A percentile compares a stretch with the other conserved stretches of the same genome.
These are phyloP conservation scores for Cyclotella distinguenda DNA, from an alignment of 108 stramenopile species.

Conservation along the genomic window DNA sequence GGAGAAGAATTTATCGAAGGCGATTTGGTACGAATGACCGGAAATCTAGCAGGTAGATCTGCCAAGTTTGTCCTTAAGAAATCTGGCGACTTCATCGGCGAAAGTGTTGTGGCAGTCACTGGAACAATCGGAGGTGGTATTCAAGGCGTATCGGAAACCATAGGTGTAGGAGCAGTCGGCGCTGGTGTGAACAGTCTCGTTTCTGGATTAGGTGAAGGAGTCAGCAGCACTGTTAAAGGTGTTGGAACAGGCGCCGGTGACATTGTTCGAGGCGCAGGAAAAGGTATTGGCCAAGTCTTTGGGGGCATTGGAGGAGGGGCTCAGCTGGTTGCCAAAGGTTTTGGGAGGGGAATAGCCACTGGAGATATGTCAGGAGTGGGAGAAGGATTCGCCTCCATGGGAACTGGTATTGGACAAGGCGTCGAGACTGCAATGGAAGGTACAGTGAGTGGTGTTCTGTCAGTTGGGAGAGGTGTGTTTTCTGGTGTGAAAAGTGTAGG, in stretches of 20 bases:
- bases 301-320: slow-evolving; percentile 83
- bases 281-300: slow-evolving; percentile 80
- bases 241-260: slow-evolving; percentile 81
- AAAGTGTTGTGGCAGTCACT: slow-evolving; percentile 60
- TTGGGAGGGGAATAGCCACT: slow-evolving; percentile 71
- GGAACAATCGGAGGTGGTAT: slow-evolving; percentile 67
- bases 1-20: slow-evolving; percentile 86
- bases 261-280: slow-evolving; percentile 75
- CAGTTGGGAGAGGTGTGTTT: slow-evolving; percentile 74
- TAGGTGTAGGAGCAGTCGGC: slow-evolving; percentile 78
- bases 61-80: slow-evolving; percentile 66
- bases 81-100: slow-evolving; percentile 67
- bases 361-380: slow-evolving; percentile 77
- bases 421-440: slow-evolving; percentile 75
- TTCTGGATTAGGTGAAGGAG: slow-evolving; percentile 84
- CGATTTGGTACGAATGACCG: slow-evolving; percentile 79
- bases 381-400: slow-evolving; percentile 68
- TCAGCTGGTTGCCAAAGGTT: slow-evolving; percentile 71
- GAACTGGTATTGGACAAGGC: slow-evolving; percentile 75
- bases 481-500: slow-evolving; percentile 74
- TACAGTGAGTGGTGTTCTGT: slow-evolving; percentile 75
- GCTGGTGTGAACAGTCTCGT: slow-evolving; percentile 84
- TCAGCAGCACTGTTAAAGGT: slow-evolving; percentile 74
- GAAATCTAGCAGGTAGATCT: slow-evolving; percentile 79
- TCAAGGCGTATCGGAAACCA: slow-evolving; percentile 63